Evolutionary conservation across 2,329 filamentous ascomycete species (phyloP), one percentile per base, ranked within the genome.

Genomic region (Ascochyta fabae): DNA sequence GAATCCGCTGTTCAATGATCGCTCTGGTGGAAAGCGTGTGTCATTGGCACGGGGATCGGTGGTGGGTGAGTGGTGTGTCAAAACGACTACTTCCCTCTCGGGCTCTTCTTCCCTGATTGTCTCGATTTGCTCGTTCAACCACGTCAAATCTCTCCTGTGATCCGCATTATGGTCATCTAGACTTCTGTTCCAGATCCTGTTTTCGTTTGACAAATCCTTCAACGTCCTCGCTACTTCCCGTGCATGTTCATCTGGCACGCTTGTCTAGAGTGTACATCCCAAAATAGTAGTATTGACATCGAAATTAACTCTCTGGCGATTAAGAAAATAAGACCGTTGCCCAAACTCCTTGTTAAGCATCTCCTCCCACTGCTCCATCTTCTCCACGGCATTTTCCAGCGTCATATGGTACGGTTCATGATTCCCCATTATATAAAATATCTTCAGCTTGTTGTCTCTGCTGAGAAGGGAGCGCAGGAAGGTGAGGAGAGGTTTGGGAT

Each of bases 241-340:
- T 1, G 52, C 48, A 16, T 58, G 51, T 1, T 52, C 22, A 1
- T 36, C 3, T 2, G 53, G 48, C 6, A 59, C 50, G 12, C 35
- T 12, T 9, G 45, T 57, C 56, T 53, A 59, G 0, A 62, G 47
- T 1, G 50, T 62, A 24, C 56, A 62, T 13, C 56, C 56, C 2
- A 59, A 43, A 1, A 62, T 38, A 1, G 59, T 62, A 1, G 39
- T 46, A 1, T 36, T 15, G 2, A 13, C 10, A 16, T 40, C 26
- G 5, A 59, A 6, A 35, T 62, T 53, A 23, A 48, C 29, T 7
- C 53, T 40, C 4, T 24, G 27, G 2, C 56, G 26, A n/a, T 55
- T 12, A 6, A 62, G 23, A 4, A 58, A n/a, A 33, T 51, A 39
- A 19, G 58, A 59, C 2, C 56, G 38, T 0, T 22, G 27, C 1